phyloP scores from a whole-genome alignment of 805 yeast species.

The Metschnikowia cerradonensis region DNA sequence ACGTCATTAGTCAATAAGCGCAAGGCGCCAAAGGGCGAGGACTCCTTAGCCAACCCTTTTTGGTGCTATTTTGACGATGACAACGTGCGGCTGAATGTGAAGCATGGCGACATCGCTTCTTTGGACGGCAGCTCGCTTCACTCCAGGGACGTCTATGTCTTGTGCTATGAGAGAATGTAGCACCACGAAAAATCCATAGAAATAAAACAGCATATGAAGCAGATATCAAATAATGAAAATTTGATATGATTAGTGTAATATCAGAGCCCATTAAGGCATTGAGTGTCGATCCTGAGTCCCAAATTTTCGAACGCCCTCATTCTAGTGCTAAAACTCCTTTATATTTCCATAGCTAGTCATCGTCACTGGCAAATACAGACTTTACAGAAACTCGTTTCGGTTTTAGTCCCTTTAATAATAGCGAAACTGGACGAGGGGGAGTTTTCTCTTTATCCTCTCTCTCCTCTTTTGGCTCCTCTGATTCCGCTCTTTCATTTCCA shows the following conservation, averaged over 20 bases:
- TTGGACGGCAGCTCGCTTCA: conserved; percentile 29
- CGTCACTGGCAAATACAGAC: conserved; percentile 10
- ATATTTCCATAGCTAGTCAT: not conserved
- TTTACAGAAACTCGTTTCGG: conserved; percentile 4
- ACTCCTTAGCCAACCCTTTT: conserved; percentile 38
- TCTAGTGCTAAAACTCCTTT: no score
- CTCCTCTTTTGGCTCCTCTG: not conserved
- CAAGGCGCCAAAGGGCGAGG: conserved; percentile 8
- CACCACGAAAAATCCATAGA: not conserved
- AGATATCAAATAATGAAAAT: not conserved
- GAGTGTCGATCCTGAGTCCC: no score
- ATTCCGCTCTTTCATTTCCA: conserved; percentile 6
- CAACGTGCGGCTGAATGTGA: conserved; percentile 39
- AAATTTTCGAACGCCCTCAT: no score
- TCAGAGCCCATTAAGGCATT: no score
- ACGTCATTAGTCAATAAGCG: conserved; percentile 60
- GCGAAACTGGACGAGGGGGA: conserved; percentile 6
- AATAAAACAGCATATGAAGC: not conserved
- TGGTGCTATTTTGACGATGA: conserved; percentile 83
- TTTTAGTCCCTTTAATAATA: conserved; percentile 13
- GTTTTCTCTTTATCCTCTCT: not conserved
- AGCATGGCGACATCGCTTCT: conserved; percentile 45
- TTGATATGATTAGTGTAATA: no score
- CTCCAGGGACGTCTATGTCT: conserved; percentile 61
- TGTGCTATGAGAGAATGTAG: conserved; percentile 52